Conservation (phyloP, 2,329 filamentous ascomycete species). For the Alternaria sp. region DNA sequence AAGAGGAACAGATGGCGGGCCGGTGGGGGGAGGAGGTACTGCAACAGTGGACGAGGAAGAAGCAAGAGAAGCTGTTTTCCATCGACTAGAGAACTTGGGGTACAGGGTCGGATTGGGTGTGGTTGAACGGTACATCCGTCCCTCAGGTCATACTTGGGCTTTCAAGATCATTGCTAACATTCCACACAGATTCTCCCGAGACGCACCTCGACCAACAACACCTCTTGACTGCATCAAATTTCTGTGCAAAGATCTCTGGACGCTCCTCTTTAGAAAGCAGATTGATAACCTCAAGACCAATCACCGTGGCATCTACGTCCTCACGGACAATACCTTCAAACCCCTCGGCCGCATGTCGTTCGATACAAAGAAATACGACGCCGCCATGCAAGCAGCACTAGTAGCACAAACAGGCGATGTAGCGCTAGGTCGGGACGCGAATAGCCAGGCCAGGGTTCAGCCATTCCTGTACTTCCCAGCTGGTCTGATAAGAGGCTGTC, state of each 20-base stretch:
- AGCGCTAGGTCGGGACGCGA: constrained; percentile 61
- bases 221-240: constrained; percentile 98
- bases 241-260: constrained; percentile 98
- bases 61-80: constrained; percentile 83
- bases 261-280: constrained; percentile 91
- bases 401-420: constrained; percentile 43
- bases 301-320: constrained; percentile 92
- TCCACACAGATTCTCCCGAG: constrained; percentile 74
- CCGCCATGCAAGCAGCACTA: constrained; percentile 38
- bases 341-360: constrained; percentile 91
- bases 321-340: constrained; percentile 91
- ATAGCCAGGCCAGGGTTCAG: constrained; percentile 42
- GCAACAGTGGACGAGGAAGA: constrained; percentile 74
- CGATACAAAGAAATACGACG: constrained; percentile 57
- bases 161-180: not conserved
- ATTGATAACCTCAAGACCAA: constrained; percentile 99
- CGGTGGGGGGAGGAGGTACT: constrained; percentile 28
- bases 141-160: not conserved
- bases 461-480: constrained; percentile 94
- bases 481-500: constrained; percentile 87
- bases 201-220: constrained; percentile 87
- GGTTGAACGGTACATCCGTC: constrained; percentile 76
- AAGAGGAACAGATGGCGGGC: constrained; percentile 18
- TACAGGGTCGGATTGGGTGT: constrained; percentile 93
- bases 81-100: constrained; percentile 81